Percentiles rank a stretch among this genome's conserved stretches.
Evolutionary conservation across 441 rosid species (phyloP).

Genomic region (Brassica balearica): DNA sequence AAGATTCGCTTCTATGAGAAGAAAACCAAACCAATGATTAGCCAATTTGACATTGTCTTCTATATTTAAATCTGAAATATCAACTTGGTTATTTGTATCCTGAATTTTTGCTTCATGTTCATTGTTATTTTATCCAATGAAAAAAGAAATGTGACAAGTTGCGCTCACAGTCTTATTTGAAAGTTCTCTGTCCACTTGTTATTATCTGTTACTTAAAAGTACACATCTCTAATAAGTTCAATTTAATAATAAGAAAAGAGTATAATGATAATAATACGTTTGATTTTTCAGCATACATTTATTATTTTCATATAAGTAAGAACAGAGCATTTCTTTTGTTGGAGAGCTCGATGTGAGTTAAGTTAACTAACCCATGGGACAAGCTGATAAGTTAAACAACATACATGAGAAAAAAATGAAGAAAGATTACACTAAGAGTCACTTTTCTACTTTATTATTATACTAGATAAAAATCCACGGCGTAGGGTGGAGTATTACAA

Average conservation of each 20-base stretch:
- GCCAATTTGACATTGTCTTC: conserved; percentile 24
- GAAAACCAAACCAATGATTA: conserved; percentile 35
- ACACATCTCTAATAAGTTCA: conserved; percentile 25
- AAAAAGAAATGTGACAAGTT: conserved; percentile 29
- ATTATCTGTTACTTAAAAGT: conserved; percentile 7
- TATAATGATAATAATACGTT: not conserved
- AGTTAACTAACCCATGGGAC: conserved; percentile 29
- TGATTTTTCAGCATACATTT: not conserved
- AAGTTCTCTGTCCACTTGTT: conserved; percentile 30
- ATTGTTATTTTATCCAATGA: conserved; percentile 29
- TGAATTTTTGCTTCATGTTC: conserved; percentile 35
- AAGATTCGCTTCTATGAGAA: conserved; percentile 31
- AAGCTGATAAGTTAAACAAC: conserved; percentile 35
- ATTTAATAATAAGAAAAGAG: not conserved
- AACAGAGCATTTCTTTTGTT: conserved; percentile 20
- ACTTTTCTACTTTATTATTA: too few species aligned
- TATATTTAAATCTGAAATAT: not conserved
- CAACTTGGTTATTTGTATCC: conserved; percentile 28
- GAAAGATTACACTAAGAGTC: too few species aligned
- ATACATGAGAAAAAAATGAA: conserved; percentile 15
- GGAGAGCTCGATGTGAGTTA: conserved; percentile 32
- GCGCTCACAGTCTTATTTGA: conserved; percentile 11
- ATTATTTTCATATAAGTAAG: conserved; percentile 5
- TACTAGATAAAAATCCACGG: too few species aligned
- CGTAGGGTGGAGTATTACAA: too few species aligned